Base-by-base conservation (phyloP, 2,329 filamentous ascomycete genomes). In the Zymoseptoria pseudotritici region DNA sequence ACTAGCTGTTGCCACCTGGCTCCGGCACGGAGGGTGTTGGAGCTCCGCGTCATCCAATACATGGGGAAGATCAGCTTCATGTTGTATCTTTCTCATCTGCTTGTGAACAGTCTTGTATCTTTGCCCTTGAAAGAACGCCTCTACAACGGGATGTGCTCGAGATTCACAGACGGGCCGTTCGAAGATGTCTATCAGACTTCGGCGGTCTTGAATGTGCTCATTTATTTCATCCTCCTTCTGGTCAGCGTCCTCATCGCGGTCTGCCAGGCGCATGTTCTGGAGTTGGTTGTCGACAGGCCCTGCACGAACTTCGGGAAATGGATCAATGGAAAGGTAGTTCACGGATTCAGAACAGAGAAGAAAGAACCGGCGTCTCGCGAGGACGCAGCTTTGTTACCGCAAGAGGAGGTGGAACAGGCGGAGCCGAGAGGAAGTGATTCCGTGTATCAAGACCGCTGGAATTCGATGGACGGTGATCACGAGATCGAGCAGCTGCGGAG, bases 31-130 rank as follows among this genome's bases (percentile, higher is more conserved):
- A 57, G 26, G n/a, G 20, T 61, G 56, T 42, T 58, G 17, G 57
- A 59, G 57, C 36, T 50, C 11, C 36, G 31, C 3, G 29, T 55
- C 8, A 51, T 59, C 17, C 56, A 54, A 22, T 59, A 61, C 42
- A 22, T 61, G 19, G 59, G 59, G 17, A 55, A 52, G 50, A 56
- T 61, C 42, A 58, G 53, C 54, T 61, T 55, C 42, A 61, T 61
- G 59, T 49, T 61, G 22, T 61, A 61, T 26, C 57, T 61, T 53
- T 54, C 51, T 4, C 61, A 62, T 31, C 20, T 55, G 10, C 29
- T 55, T 19, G 36, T 55, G 6, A 42, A 55, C n/a, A 20, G 5
- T 26, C 13, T 7, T 20, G 20, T 55, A 9, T 55, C 53, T n/a
- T 11, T 19, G 26, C 53, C 53, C 9, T 21, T 55, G 29, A 31